These are phyloP conservation scores for Akanthomyces lecanii DNA, from an alignment of 2,329 filamentous ascomycete species.

Conservation along the genomic window DNA sequence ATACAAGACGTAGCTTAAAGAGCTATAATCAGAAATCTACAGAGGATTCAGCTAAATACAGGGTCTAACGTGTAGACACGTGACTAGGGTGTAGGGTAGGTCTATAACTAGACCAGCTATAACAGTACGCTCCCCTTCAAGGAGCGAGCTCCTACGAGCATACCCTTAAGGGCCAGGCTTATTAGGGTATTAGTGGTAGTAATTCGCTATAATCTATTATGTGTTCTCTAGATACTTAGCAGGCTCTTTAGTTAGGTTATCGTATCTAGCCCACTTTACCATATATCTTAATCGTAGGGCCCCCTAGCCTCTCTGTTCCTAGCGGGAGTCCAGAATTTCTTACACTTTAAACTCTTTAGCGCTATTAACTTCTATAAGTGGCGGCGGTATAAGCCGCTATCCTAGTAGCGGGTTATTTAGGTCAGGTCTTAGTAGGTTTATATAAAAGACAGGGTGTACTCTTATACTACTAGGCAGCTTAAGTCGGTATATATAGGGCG, in stretches of 20 bases:
- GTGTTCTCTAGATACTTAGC: background rate
- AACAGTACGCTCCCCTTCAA: too few relatives aligned
- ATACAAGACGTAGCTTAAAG: too few relatives aligned
- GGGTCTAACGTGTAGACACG: too few relatives aligned
- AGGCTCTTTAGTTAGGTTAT: background rate
- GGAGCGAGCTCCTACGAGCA: too few relatives aligned
- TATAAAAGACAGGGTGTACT: background rate
- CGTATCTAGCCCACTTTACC: background rate
- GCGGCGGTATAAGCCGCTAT: background rate
- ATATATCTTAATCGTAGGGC: background rate
- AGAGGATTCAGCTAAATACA: too few relatives aligned
- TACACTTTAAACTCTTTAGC: background rate
- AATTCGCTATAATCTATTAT: background rate
- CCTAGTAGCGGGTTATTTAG: background rate
- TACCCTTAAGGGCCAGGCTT: too few relatives aligned
- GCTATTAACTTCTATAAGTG: background rate
- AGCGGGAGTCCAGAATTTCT: background rate
- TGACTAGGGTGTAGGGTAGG: too few relatives aligned
- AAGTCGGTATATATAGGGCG: background rate
- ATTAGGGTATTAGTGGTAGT: too few relatives aligned
- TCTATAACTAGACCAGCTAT: too few relatives aligned
- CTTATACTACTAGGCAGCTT: background rate
- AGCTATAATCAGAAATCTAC: too few relatives aligned
- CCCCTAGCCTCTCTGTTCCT: background rate
- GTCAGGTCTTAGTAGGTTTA: too few relatives aligned